Evolutionary conservation across 495 filamentous ascomycete genomes (phyloP), one percentile per base, ranked within the genome.

Genomic region (Neurospora sp.): DNA sequence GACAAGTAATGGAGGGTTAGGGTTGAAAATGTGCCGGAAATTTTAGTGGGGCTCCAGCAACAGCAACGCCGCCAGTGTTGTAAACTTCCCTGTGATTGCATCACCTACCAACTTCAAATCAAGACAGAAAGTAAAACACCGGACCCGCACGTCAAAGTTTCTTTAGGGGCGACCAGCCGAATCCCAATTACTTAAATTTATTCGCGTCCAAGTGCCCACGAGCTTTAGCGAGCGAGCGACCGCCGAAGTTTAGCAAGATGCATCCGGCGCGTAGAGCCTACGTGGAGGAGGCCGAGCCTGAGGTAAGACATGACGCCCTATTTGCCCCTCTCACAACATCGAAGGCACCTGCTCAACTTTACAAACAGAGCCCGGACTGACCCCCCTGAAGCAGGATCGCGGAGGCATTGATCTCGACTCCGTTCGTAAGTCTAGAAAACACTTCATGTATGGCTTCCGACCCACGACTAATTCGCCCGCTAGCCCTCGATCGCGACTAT

Each of bases 191-290:
- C 14, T 18, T 3, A 3, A 35, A 1, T 18, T 35, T 9, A 65
- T 27, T 37, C 27, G 12, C 7, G 6, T 65, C 3, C 27, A 37
- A 65, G 10, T 37, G 22, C 18, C 0, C 27, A 35, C 3, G 2
- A 18, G 12, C 14, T 61, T 9, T 20, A 68, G 39, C 12, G 41
- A 69, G 35, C 42, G 35, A 59, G n/a, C 42, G 59, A 37, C 9
- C 18, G 53, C 53, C 69, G 20, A 42, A 68, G 70, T 78, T 75
- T 83, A 59, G 68, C 38, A 86, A 83, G 89, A 94, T 98, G 85
- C 96, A 98, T 84, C 96, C 96, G 45, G 88, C 96, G 76, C 87
- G 96, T 75, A 92, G 94, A 81, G 94, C 96, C n/a, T 97, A 97
- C 83, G 93, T 98, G 74, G 96, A 98, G 85, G 96, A 97, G 77